Conservation (phyloP, 148 eudicot species). For the Rhododendron mucronatum region DNA sequence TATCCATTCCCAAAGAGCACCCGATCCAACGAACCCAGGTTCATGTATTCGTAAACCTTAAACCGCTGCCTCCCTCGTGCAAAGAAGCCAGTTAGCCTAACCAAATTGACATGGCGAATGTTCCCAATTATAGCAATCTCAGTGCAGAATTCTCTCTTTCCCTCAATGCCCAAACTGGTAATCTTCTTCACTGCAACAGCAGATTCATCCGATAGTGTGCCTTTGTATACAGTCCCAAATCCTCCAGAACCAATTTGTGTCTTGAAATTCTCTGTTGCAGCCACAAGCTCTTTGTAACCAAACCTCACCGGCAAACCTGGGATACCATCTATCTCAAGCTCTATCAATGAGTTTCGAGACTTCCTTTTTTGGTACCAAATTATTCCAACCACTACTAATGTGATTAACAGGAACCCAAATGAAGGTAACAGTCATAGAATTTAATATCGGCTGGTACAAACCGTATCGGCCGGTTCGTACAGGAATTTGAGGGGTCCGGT, state of each 20-base stretch:
- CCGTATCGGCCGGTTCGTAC: too few relatives aligned
- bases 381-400: slow-evolving; percentile 9
- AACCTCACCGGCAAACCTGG: slow-evolving; percentile 62
- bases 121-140: slow-evolving; percentile 76
- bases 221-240: slow-evolving; percentile 70
- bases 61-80: slow-evolving; percentile 50
- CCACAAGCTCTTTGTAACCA: slow-evolving; percentile 39
- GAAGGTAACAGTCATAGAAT: slow-evolving; percentile 37
- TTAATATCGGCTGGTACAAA: too few relatives aligned
- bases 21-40: slow-evolving; percentile 59
- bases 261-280: slow-evolving; percentile 52
- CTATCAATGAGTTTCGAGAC: slow-evolving; percentile 32
- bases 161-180: slow-evolving; percentile 46
- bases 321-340: slow-evolving; percentile 49
- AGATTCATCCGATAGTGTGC: slow-evolving; percentile 37
- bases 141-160: slow-evolving; percentile 66
- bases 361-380: slow-evolving; percentile 33
- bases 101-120: slow-evolving; percentile 69
- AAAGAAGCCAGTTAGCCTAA: slow-evolving; percentile 62
- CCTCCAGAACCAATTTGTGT: slow-evolving; percentile 67
- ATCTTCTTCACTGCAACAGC: slow-evolving; percentile 69
- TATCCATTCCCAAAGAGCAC: slow-evolving; percentile 58
- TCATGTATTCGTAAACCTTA: slow-evolving; percentile 79
- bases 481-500: too few relatives aligned
- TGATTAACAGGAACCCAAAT: slow-evolving; percentile 22